Evolutionary conservation across 495 filamentous ascomycete species (phyloP).

Genomic region (Penicillium herquei): DNA sequence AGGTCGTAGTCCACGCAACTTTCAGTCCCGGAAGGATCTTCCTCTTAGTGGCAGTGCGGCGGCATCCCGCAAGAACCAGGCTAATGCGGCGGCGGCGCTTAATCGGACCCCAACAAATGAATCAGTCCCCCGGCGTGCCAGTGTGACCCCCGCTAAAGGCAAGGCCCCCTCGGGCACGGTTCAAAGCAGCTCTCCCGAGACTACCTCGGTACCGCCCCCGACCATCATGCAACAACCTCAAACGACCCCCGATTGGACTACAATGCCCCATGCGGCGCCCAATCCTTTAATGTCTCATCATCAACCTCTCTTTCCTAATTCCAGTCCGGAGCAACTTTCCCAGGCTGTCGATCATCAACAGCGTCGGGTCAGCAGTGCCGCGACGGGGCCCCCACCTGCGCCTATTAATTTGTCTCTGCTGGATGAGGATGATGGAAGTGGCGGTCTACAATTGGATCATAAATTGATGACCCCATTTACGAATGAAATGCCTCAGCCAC

Average conservation of each 20-base stretch:
- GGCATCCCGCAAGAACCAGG: constrained; percentile 58
- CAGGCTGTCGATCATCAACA: constrained; percentile 35
- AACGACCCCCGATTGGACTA: constrained; percentile 40
- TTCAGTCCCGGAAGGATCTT: constrained; percentile 74
- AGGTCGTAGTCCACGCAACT: constrained; percentile 76
- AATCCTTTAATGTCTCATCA: constrained; percentile 32
- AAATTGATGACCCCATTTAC: constrained; percentile 25
- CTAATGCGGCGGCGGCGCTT: constrained; percentile 31
- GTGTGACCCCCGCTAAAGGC: constrained; percentile 53
- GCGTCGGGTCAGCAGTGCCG: constrained; percentile 22
- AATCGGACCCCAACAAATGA: constrained; percentile 50
- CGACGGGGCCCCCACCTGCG: constrained; percentile 27
- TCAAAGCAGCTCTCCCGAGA: constrained; percentile 43
- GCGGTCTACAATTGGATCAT: constrained; percentile 23
- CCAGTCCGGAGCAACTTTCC: constrained; percentile 50
- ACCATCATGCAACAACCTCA: constrained; percentile 34
- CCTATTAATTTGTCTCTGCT: constrained; percentile 75
- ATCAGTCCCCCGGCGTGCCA: constrained; percentile 36
- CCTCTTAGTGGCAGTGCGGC: constrained; percentile 69
- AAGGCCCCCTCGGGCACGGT: constrained; percentile 40
- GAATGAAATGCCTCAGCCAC: constrained; percentile 28
- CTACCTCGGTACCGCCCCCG: constrained; percentile 35
- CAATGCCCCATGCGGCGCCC: constrained; percentile 31
- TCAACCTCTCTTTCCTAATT: constrained; percentile 50
- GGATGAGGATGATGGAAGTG: constrained; percentile 54